Base-by-base conservation (phyloP, 176 grass and related monocot species). In the Hsuehochloa calcarea region DNA sequence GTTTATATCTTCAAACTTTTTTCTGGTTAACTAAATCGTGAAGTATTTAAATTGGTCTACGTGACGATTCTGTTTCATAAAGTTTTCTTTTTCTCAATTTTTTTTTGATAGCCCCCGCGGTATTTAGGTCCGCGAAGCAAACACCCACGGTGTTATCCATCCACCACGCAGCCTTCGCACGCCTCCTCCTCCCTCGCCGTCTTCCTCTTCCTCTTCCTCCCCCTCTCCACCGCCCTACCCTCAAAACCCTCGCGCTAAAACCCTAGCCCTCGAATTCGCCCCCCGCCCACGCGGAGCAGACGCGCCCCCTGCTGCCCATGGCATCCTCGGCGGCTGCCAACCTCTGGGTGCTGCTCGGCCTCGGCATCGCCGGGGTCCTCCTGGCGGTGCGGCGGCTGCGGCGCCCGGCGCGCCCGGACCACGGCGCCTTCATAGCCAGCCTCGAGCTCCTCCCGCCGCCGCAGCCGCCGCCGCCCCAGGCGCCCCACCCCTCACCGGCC, bases 291-390 rank as follows among this genome's bases (percentile, higher is more conserved):
- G 25, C 54, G 20, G 78, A 68, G 81, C 16, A 14, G 1, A 17
- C 34, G 72, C 37, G 44, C 25, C 52, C 46, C 8, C 31, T 17
- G 3, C 31, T 8, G 41, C 44, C 20, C 82, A 93, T 95, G 89
- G 82, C 92, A 46, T 91, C 87, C 22, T 92, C 97, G 15, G 75
- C 89, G 78, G 80, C 84, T 44, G 56, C 91, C 25, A 99, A 99
- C 85, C 87, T 99, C 39, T 93, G 86, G 90, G 97, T 99, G 59
- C 93, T 99, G 44, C 88, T 99, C 16, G 97, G 97, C 14, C 86
- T 99, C 29, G 88, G 97, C 74, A 80, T 99, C 59, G 97, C 97
- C 50, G 91, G 97, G 39, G 74, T 94, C 60, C 37, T 99, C 68
- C 81, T 96, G 43, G 85, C 93, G 68, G 88, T 88, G 74, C 87